These are phyloP conservation scores for Mollisia scopiformis DNA, from an alignment of 2,329 filamentous ascomycete genomes.

Conservation along the genomic window DNA sequence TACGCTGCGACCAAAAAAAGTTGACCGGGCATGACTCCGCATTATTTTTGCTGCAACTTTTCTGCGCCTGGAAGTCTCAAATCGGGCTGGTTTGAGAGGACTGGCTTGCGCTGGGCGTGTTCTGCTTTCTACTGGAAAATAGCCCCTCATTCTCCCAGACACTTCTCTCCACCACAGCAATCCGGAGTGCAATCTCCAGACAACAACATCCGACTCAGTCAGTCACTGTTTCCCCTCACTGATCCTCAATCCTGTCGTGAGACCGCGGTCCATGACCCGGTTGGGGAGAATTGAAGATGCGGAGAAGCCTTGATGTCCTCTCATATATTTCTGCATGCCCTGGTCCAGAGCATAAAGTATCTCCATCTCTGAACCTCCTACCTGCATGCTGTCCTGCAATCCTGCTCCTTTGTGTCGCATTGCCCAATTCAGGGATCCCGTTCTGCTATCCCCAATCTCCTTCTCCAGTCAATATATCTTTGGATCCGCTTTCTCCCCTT, in stretches of 20 bases:
- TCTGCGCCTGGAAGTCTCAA: background rate
- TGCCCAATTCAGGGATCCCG: background rate
- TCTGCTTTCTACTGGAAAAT: background rate
- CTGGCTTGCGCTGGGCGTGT: background rate
- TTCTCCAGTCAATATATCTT: slow-evolving; percentile 1
- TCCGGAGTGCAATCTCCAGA: background rate
- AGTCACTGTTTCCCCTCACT: background rate
- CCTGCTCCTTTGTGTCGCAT: background rate
- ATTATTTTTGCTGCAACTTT: background rate
- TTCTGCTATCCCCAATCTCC: no score
- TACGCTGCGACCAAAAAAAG: slow-evolving; percentile 13
- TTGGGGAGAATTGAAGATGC: background rate
- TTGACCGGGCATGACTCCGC: background rate
- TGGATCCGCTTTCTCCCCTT: background rate
- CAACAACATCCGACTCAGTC: background rate
- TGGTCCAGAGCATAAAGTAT: no score
- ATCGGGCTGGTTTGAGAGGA: background rate
- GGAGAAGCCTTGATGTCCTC: background rate
- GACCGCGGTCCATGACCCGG: no score
- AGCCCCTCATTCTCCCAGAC: background rate
- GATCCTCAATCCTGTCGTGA: background rate
- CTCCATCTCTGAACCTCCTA: no score
- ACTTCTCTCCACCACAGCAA: background rate
- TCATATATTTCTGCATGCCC: background rate
- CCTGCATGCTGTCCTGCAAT: background rate